Evolutionary conservation across 2,329 filamentous ascomycete genomes (phyloP).

Genomic region (Hymenotorrendiella dingleyae): DNA sequence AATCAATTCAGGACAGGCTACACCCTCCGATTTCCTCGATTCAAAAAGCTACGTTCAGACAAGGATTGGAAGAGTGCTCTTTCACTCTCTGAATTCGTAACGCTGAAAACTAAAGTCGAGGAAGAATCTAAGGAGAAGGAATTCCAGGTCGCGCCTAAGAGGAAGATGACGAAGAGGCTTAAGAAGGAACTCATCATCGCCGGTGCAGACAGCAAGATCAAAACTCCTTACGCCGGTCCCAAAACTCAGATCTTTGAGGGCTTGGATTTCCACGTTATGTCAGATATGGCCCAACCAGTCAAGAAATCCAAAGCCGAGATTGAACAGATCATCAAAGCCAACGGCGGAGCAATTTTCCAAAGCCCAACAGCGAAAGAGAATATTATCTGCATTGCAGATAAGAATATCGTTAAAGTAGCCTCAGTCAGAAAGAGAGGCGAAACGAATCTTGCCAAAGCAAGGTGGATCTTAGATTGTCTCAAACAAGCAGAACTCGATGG

Average conservation of each 20-base stretch:
- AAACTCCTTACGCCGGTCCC: constrained; percentile 49
- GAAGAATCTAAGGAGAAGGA: constrained; percentile 66
- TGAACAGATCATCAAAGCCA: constrained; percentile 73
- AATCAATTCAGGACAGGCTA: constrained; percentile 71
- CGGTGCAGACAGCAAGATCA: constrained; percentile 53
- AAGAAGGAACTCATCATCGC: constrained; percentile 67
- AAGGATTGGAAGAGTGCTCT: constrained; percentile 78
- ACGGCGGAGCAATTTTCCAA: constrained; percentile 77
- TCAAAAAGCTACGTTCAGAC: constrained; percentile 75
- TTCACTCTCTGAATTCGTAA: constrained; percentile 69
- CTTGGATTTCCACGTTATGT: constrained; percentile 76
- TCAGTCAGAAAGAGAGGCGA: constrained; percentile 69
- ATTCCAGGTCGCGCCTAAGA: constrained; percentile 69
- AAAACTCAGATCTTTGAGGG: constrained; percentile 65
- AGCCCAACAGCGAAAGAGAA: constrained; percentile 54
- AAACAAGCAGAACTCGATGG: constrained; percentile 44
- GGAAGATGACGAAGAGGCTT: constrained; percentile 52
- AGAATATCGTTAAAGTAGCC: constrained; percentile 73
- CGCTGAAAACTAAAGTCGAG: constrained; percentile 63
- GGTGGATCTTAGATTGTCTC: constrained; percentile 73
- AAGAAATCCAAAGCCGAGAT: constrained; percentile 76
- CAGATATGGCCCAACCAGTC: constrained; percentile 61
- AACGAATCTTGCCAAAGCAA: constrained; percentile 68
- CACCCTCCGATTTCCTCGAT: constrained; percentile 87
- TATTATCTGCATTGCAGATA: constrained; percentile 74